Conservation (phyloP, 2,329 filamentous ascomycete species). For the Penicillium sp. region DNA sequence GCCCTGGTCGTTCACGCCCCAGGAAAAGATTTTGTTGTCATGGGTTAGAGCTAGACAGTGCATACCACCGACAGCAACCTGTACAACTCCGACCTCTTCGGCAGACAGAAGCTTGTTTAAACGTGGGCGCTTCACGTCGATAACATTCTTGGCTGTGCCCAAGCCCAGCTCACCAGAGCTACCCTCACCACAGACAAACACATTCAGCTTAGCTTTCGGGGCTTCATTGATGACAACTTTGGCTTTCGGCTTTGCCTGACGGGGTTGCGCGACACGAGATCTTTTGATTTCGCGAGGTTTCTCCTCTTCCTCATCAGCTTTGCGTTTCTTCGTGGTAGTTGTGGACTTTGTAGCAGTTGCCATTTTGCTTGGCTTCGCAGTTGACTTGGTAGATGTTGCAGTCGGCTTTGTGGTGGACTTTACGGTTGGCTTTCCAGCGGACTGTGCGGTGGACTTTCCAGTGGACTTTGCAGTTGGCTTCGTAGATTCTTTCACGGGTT, state of each 20-base stretch:
- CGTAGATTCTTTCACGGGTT: slow-evolving; percentile 13
- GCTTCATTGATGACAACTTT: slow-evolving; percentile 59
- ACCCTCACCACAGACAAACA: slow-evolving; percentile 79
- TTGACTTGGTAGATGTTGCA: neutral
- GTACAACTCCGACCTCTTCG: slow-evolving; percentile 64
- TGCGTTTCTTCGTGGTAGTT: slow-evolving; percentile 33
- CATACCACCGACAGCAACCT: slow-evolving; percentile 78
- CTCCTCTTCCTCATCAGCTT: slow-evolving; percentile 30
- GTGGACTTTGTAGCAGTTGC: slow-evolving; percentile 17
- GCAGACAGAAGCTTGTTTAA: slow-evolving; percentile 60
- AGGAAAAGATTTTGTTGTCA: slow-evolving; percentile 78
- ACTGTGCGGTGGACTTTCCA: neutral
- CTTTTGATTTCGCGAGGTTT: slow-evolving; percentile 33
- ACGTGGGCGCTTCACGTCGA: slow-evolving; percentile 73
- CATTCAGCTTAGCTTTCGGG: slow-evolving; percentile 58
- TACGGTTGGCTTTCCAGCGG: neutral
- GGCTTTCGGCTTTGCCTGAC: slow-evolving; percentile 31
- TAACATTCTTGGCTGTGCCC: slow-evolving; percentile 62
- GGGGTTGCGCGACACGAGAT: slow-evolving; percentile 25
- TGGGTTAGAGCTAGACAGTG: slow-evolving; percentile 73
- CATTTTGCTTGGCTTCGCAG: slow-evolving; percentile 16
- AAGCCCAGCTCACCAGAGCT: slow-evolving; percentile 79
- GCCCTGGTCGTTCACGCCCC: slow-evolving; percentile 84
- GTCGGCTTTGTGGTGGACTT: neutral
- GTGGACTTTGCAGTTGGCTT: neutral